A percentile compares a stretch with the other conserved stretches of the same genome.
phyloP scores from a whole-genome alignment of 2,329 filamentous ascomycete species.

The Venturia pyrina region DNA sequence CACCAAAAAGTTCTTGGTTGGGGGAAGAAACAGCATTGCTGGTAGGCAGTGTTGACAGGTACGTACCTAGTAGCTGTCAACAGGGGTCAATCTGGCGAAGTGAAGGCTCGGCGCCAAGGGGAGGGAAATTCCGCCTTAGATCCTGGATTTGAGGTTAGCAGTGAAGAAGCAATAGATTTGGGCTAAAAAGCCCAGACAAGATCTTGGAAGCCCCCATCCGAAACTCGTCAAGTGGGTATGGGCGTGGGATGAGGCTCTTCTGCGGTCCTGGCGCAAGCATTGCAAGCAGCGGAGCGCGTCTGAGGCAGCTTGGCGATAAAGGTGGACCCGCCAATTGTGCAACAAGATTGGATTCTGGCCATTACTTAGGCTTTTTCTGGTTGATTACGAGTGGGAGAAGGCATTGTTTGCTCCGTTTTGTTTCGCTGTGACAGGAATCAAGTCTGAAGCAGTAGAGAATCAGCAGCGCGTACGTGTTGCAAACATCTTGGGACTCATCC shows the following conservation, averaged over 20 bases:
- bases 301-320: not conserved
- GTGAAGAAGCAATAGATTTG: constrained; percentile 1
- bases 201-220: not conserved
- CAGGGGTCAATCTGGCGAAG: not conserved
- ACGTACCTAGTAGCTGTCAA: not conserved
- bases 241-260: constrained; percentile 6
- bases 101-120: not conserved
- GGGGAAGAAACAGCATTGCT: not conserved
- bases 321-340: not conserved
- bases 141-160: not conserved
- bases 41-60: not conserved
- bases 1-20: constrained; percentile 1
- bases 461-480: not conserved
- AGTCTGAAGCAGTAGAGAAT: not conserved
- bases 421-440: not conserved
- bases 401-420: not conserved
- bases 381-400: not conserved
- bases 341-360: not conserved
- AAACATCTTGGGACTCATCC: not conserved
- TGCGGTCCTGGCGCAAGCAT: not conserved
- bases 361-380: not conserved
- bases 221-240: not conserved
- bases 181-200: not conserved
- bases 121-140: not conserved
- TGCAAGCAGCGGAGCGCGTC: not conserved